These are phyloP conservation scores for Cornus suecica DNA, from an alignment of 148 eudicot genomes.

Conservation along the genomic window DNA sequence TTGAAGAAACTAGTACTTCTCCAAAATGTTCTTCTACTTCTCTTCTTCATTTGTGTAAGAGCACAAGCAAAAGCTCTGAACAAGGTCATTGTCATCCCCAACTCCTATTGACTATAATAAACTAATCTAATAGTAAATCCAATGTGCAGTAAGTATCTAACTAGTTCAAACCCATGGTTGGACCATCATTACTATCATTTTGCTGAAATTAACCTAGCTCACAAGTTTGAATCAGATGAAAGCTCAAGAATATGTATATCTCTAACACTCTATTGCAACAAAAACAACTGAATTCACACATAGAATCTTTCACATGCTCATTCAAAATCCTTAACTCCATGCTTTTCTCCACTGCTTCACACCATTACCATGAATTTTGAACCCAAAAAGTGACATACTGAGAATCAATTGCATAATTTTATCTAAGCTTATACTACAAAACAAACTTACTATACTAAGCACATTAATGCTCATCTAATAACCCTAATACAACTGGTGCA, in stretches of 20 bases:
- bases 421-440: background rate
- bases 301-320: background rate
- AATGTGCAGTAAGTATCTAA: background rate
- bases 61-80: no score
- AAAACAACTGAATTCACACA: background rate
- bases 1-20: no score
- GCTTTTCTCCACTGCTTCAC: background rate
- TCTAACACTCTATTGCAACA: no score
- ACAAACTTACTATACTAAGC: background rate
- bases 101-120: no score
- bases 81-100: no score
- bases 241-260: background rate
- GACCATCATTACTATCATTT: background rate
- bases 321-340: background rate
- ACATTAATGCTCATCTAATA: background rate
- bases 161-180: background rate
- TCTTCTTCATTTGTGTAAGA: no score
- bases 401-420: background rate
- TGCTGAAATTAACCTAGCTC: background rate
- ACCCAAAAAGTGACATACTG: background rate
- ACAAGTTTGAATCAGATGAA: background rate
- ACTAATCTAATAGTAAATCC: no score
- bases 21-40: no score
- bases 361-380: background rate
- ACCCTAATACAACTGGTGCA: background rate